Evolutionary conservation across 257 asterid genomes (phyloP), one percentile per base, ranked within the genome.

Genomic region (Perilla frutescens): DNA sequence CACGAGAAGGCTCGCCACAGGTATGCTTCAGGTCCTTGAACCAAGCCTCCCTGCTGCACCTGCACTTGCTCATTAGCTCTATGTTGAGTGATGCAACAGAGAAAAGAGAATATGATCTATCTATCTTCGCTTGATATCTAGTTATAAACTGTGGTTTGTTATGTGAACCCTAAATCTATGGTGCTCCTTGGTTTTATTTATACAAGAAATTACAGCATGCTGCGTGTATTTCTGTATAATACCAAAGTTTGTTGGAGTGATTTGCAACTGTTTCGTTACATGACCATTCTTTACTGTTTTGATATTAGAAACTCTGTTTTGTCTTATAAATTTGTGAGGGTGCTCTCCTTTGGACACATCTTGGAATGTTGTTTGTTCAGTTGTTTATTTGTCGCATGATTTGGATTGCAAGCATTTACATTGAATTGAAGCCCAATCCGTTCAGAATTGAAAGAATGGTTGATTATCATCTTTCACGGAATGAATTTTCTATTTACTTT

Each of bases 1-100:
- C 32, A 87, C 92, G 0, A 64, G 68, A 36, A 83, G 91, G 88
- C 54, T 93, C 8, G 81, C 87, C 2, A 72, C 84, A 3, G 95
- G 90, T 44, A 26, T 71, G 80, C 79, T 87, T 68, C 91, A 66
- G 82, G 88, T 85, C 45, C 85, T 82, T 60, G 90, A 77, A 64
- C 90, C 91, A 0, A 71, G 77, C 66, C 69, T 77, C 4, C 60
- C 80, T 40, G 81, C 78, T 73, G 31, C 78, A 62, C 82, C 96
- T 5, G 20, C 82, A 2, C 63, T 81, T 29, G 64, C 55, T 29
- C 62, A 41, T 71, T 87, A 86, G 83, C 12, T 44, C 2, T 36
- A 15, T 58, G 43, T 32, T 3, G 34, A 29, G 49, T 20, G 71
- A 50, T 14, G 14, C 49, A 32, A 15, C 15, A 13, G 39, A 13